Evolutionary conservation across 768 basidiomycete genomes (phyloP), one percentile per base, ranked within the genome.

Genomic region (Hypsizygus marmoreus): DNA sequence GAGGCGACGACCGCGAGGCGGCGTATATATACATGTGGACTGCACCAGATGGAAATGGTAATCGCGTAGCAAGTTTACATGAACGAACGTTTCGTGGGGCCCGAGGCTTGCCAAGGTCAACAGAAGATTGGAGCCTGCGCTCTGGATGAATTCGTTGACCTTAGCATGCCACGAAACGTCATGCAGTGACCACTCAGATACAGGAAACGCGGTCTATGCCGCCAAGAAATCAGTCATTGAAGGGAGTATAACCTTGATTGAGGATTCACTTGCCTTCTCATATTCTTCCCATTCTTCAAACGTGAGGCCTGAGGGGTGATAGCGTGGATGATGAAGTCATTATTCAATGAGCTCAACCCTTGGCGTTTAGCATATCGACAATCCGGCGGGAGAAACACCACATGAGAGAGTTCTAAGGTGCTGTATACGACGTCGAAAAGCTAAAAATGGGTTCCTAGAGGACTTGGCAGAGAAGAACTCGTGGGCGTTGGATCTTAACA

Each of bases 401-500:
- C 11, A 25, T 11, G 6, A 3, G 10, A 19, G 4, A 35, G 24
- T 45, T 36, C 28, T 36, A 26, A 26, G n/a, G 28, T 19, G 14
- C 25, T 3, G 3, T 12, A 34, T 28, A 16, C 34, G 23, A 34
- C 14, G 25, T 35, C 13, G 10, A 1, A 29, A 14, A 11, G n/a
- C 10, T 28, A 12, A 26, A 40, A 14, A 32, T 38, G 30, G 16
- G n/a, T n/a, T 25, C 22, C 39, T 13, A 9, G 28, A 45, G 31
- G 22, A 35, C 43, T 37, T 45, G 43, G 33, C 34, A 28, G n/a
- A 16, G 33, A 29, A 45, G 43, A 45, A 36, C 33, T 20, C 33
- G 43, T 28, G 22, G 30, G 19, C 31, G 13, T 19, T 22, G 22
- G 17, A 24, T 43, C 28, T 12, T 29, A 36, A 36, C 35, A 45